Evolutionary conservation across 352 stramenopile genomes (phyloP), one percentile per base, ranked within the genome.

Genomic region (Phytophthora citricola): DNA sequence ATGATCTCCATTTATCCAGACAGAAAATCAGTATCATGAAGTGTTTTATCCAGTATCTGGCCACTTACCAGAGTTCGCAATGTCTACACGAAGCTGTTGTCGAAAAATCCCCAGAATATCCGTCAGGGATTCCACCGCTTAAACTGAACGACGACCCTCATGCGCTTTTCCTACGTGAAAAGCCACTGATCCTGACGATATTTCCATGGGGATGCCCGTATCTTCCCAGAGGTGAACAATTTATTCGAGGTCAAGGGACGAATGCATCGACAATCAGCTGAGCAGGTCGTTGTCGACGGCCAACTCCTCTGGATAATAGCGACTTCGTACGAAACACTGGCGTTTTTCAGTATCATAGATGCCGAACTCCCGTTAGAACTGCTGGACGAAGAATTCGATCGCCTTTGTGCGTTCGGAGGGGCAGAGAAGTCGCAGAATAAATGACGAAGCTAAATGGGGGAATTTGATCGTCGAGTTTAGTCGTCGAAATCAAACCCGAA

Each of bases 331-430:
- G 76, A 87, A 44, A 71, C 73, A 11, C 67, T 78, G 9, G 70
- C 76, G 40, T 32, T 76, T 15, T 80, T 86, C 58, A 79, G 61
- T 7, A 52, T 87, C 17, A 61, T 82, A 44, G 74, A 87, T 34
- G 46, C 63, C 1, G 26, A 54, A 4, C 41, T 86, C 9, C 62
- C 78, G 0, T 32, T 83, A 2, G 63, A 74, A 15, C 20, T 75
- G 26, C 62, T 87, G n/a, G 76, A 80, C 26, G 58, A 78, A 14
- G 76, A 81, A 49, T 69, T 88, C 63, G 76, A 87, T 39, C 67
- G 67, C 10, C 51, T 75, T 14, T 75, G 62, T 7, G 61, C 53
- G 5, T 83, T 83, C 65, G 75, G 71, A 22, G 71, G 75, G 6
- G 63, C 69, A 36, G 10, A 9, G 47, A 65, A 14, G n/a, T 41